Conservation (phyloP, 1,284 basidiomycete genomes). For the Thecaphora thlaspeos region DNA sequence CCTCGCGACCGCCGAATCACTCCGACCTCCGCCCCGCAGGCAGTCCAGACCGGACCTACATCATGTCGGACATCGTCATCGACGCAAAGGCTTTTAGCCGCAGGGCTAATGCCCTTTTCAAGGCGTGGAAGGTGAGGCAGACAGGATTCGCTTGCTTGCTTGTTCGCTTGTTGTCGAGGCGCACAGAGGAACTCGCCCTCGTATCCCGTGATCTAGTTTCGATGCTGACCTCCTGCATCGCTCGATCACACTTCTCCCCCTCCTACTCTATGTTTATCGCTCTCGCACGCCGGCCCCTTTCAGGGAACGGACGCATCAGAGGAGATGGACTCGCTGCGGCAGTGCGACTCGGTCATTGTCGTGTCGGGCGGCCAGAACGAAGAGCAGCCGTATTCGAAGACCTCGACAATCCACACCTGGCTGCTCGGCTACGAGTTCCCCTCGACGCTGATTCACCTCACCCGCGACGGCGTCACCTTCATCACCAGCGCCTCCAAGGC, state of each 20-base stretch:
- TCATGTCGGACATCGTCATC: slow-evolving; percentile 48
- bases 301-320: slow-evolving; percentile 14
- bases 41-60: too few species aligned
- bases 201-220: too few species aligned
- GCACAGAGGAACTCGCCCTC: too few species aligned
- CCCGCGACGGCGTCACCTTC: slow-evolving; percentile 70
- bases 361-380: slow-evolving; percentile 41
- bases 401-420: slow-evolving; percentile 66
- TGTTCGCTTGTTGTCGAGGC: too few species aligned
- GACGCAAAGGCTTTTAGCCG: slow-evolving; percentile 38
- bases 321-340: slow-evolving; percentile 19
- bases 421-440: slow-evolving; percentile 95
- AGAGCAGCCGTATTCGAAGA: slow-evolving; percentile 41
- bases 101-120: slow-evolving; percentile 28
- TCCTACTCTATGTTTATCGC: too few species aligned
- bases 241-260: too few species aligned
- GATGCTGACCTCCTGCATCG: too few species aligned
- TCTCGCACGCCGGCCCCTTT: too few species aligned
- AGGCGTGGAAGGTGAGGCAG: slow-evolving; percentile 23
- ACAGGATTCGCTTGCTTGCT: background rate
- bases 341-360: slow-evolving; percentile 35
- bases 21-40: too few species aligned
- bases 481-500: slow-evolving; percentile 82
- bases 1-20: too few species aligned
- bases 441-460: slow-evolving; percentile 81